Conservation (phyloP, 768 basidiomycete species). For the Coprinopsis marcescibilis region DNA sequence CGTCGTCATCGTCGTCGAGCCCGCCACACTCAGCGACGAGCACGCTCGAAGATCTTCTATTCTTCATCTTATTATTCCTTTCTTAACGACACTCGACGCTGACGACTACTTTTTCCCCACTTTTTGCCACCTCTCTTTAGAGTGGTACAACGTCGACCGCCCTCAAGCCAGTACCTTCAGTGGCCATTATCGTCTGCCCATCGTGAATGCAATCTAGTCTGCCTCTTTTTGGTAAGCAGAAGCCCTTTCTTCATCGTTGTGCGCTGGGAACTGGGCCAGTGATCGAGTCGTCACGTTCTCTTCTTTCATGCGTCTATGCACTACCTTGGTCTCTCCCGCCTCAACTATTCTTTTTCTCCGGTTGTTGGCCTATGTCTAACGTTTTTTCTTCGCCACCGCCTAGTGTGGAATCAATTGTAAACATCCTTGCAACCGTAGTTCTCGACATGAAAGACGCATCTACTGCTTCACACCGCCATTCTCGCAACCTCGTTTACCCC, state of each 20-base stretch:
- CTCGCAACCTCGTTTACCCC: conserved; percentile 64
- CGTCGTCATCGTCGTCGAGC: conserved; percentile 35
- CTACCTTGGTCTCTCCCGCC: conserved; percentile 11
- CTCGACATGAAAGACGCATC: conserved; percentile 77
- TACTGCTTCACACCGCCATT: conserved; percentile 48
- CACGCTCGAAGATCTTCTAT: conserved; percentile 18
- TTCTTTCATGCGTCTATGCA: not conserved
- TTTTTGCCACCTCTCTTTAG: conserved; percentile 1
- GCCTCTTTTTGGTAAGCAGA: conserved; percentile 2
- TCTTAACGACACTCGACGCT: conserved; percentile 22
- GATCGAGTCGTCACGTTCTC: conserved; percentile 12
- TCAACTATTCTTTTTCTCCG: conserved; percentile 19
- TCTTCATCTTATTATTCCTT: conserved; percentile 21
- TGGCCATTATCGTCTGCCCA: not conserved
- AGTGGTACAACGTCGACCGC: conserved; percentile 14
- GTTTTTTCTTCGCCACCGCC: conserved; percentile 20
- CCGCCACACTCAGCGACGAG: conserved; percentile 30
- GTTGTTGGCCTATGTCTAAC: conserved; percentile 20
- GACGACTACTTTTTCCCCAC: conserved; percentile 18
- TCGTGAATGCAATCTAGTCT: not conserved
- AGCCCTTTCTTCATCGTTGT: not conserved
- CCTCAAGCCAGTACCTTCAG: conserved; percentile 11
- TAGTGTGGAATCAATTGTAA: conserved; percentile 41
- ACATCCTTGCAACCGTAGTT: conserved; percentile 35
- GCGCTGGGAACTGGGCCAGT: not conserved